These are phyloP conservation scores for Penicillium flavigenum DNA, from an alignment of 495 filamentous ascomycete genomes.

Conservation along the genomic window DNA sequence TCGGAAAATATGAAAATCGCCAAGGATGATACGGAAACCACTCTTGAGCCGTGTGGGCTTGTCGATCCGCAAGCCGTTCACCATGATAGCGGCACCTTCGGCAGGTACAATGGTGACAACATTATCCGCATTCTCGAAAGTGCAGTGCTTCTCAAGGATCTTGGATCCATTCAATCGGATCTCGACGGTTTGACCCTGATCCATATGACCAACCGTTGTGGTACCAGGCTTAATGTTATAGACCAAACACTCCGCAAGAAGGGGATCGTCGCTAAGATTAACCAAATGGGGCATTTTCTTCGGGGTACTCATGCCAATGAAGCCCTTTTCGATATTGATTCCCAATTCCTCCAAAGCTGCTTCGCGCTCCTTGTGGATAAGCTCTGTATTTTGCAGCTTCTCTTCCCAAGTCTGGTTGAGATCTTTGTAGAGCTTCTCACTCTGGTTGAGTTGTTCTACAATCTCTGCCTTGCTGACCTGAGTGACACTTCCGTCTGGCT, in stretches of 20 bases:
- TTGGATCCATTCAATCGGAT: constrained; percentile 92
- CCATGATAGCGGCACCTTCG: constrained; percentile 93
- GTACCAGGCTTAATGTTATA: constrained; percentile 97
- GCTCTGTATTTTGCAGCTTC: constrained; percentile 89
- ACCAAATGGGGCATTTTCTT: constrained; percentile 99
- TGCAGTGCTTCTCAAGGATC: constrained; percentile 89
- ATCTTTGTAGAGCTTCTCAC: constrained; percentile 93
- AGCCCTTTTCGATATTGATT: constrained; percentile 98
- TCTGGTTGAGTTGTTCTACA: constrained; percentile 90
- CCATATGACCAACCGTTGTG: constrained; percentile 90
- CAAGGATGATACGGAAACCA: constrained; percentile 91
- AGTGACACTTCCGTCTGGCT: constrained; percentile 81
- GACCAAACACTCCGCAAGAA: constrained; percentile 93
- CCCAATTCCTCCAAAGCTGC: constrained; percentile 92
- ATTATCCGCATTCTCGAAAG: constrained; percentile 88
- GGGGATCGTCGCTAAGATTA: constrained; percentile 93
- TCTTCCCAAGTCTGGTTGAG: constrained; percentile 99
- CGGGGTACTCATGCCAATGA: constrained; percentile 90
- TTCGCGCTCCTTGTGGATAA: constrained; percentile 97
- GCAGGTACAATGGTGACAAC: constrained; percentile 85
- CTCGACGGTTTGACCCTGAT: constrained; percentile 74
- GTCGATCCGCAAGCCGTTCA: constrained; percentile 86
- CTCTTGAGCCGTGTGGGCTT: constrained; percentile 82
- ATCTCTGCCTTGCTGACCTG: constrained; percentile 99
- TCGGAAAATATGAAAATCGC: constrained; percentile 98